Base-by-base conservation (phyloP, 306 rosid genomes). In the Chamaecrista fasciculata region DNA sequence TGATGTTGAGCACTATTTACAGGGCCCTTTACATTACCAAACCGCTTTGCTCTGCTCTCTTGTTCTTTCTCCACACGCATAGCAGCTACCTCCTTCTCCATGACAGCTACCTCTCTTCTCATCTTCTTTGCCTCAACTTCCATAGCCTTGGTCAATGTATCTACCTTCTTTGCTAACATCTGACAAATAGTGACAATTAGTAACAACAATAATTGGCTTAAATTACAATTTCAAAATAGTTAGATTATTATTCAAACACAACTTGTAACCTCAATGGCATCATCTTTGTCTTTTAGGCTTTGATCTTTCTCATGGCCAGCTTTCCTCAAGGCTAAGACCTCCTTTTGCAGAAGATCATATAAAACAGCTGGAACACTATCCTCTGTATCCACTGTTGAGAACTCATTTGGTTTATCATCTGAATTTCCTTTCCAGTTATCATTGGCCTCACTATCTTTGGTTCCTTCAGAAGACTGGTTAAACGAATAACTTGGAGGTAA, bases 51-150 rank as follows among this genome's bases (percentile, higher is more conserved):
- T 84, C 95, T 87, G 80, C 71, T 89, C 29, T 89, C 97, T 56
- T 95, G 99, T 62, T 84, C 99, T 77, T 95, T 95, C 62, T 95
- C 99, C 58, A 89, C 88, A 24, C 99, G 96, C 95, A 95, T 91
- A 16, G 97, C 99, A 81, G 99, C 94, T 62, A 95, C 97, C 86
- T 95, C 96, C 83, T 91, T 95, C 91, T 95, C 99, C 99, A 91
- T 95, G 66, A 69, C 76, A 69, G 97, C 96, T 57, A 95, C 99
- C 84, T 95, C 99, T 66, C 99, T 89, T 86, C 97, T 87, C 97
- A 95, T 95, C 77, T 91, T 95, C 89, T 83, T 91, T 18, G 99
- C 99, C 81, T 95, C 97, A 58, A 95, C 97, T 73, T 95, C 99
- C 99, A 95, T 95, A 70, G 99, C 99, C 82, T 91, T 95, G 59